Base-by-base conservation (phyloP, 768 basidiomycete genomes). In the Naematelia aurantialba region DNA sequence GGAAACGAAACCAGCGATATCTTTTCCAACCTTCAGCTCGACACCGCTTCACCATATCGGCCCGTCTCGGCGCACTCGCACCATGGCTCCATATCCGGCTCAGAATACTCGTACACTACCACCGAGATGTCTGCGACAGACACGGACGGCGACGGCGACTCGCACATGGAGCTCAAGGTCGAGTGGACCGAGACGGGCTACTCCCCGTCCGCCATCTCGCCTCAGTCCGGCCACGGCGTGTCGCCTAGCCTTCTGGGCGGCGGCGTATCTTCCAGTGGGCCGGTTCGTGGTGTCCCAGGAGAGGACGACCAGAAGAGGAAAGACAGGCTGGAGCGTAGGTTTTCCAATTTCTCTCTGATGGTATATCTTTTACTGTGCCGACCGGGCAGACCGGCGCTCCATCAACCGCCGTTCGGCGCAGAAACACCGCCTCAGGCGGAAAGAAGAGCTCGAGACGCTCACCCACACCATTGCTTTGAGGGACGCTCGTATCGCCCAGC, bases 381-480 rank as follows among this genome's bases (percentile, higher is more conserved):
- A 39, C 34, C 17, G 34, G 45, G 26, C 39, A 64, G 63, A 60
- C 44, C 63, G 63, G 14, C 59, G 63, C 21, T 45, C 21, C 14
- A 65, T 65, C 52, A 65, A 65, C 21, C 63, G 63, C 19, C 56
- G 54, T 27, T 65, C 63, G 13, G 63, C 63, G 24, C 59, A 60
- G 47, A 65, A 60, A 50, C 59, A 60, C 39, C 63, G 63, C 19
- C 30, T 19, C 4, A 39, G 51, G 21, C 29, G 63, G n/a, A 56
- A 58, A 52, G 59, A 49, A 45, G 59, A 65, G 34, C 30, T 54
- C 24, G 59, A 58, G 17, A 45, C 25, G 17, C 42, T 58, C 5
- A 54, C 27, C 12, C 14, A 50, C 3, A 22, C 25, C n/a, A 51
- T 65, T 42, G 42, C 50, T 1, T 45, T 52, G 21, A 11, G 39